Conservation (phyloP, 768 basidiomycete species). For the Terana coerulea region DNA sequence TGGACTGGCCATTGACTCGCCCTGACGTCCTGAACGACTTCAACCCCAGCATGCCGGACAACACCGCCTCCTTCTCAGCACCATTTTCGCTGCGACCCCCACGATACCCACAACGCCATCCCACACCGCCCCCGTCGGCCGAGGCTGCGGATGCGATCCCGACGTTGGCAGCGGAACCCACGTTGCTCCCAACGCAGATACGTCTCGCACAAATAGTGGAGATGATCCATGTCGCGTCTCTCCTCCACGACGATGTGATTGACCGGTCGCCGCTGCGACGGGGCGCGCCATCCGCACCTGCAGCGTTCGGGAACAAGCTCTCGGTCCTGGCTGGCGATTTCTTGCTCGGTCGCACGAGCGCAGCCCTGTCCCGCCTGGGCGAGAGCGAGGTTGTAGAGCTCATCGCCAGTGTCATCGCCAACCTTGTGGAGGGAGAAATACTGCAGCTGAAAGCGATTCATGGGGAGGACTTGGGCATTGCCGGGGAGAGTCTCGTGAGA, state of each 20-base stretch:
- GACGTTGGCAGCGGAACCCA: conserved; percentile 28
- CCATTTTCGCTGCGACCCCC: conserved; percentile 42
- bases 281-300: conserved; percentile 61
- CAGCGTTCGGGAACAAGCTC: conserved; percentile 88
- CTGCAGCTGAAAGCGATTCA: conserved; percentile 63
- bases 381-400: conserved; percentile 90
- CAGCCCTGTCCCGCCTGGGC: conserved; percentile 83
- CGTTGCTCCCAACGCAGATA: conserved; percentile 80
- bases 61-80: conserved; percentile 61
- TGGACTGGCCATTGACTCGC: conserved; percentile 77
- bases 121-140: conserved; percentile 24
- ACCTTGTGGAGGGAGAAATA: conserved; percentile 96
- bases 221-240: conserved; percentile 95
- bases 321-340: conserved; percentile 95
- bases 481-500: conserved; percentile 20
- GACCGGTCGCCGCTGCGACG: conserved; percentile 73
- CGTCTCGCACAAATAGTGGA: conserved; percentile 95
- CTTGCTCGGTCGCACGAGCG: conserved; percentile 85
- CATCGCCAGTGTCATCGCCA: conserved; percentile 86
- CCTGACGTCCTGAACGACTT: conserved; percentile 86
- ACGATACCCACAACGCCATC: conserved; percentile 30
- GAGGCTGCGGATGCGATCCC: conserved; percentile 22
- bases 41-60: conserved; percentile 84
- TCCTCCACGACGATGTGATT: conserved; percentile 89
- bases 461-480: conserved; percentile 34